Conservation (phyloP, 805 yeast genomes). For the Candida krabiensis region DNA sequence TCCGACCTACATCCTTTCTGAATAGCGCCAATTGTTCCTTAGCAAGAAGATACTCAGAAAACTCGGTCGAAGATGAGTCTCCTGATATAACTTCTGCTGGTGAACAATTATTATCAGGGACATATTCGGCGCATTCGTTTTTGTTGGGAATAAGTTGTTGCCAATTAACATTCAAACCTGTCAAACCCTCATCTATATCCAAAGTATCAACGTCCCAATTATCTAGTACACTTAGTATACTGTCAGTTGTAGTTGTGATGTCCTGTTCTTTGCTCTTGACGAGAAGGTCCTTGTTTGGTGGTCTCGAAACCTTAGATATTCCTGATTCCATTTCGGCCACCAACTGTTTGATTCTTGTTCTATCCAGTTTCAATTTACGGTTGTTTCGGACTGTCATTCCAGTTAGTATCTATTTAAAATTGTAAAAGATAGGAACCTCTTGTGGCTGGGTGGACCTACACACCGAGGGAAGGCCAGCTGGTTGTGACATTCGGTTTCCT, state of each 20-base stretch:
- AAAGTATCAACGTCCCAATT: background rate
- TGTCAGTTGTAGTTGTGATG: background rate
- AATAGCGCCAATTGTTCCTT: slow-evolving; percentile 2
- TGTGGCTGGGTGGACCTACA: background rate
- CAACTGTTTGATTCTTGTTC: slow-evolving; percentile 3
- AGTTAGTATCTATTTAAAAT: background rate
- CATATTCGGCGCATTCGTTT: too few relatives aligned
- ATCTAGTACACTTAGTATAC: background rate
- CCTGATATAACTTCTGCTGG: too few relatives aligned
- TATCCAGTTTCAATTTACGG: slow-evolving; percentile 3
- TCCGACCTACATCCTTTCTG: background rate
- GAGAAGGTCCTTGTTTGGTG: background rate
- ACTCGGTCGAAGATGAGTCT: too few relatives aligned
- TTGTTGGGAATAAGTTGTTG: too few relatives aligned
- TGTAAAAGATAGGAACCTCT: background rate
- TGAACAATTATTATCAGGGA: too few relatives aligned
- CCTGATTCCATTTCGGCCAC: slow-evolving; percentile 2
- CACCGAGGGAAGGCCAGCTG: too few relatives aligned
- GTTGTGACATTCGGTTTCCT: too few relatives aligned
- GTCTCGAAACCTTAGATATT: background rate
- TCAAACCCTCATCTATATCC: too few relatives aligned
- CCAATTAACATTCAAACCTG: too few relatives aligned
- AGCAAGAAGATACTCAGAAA: background rate
- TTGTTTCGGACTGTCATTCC: background rate
- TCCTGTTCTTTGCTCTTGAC: background rate